Evolutionary conservation across 2,329 filamentous ascomycete species (phyloP), one percentile per base, ranked within the genome.

Genomic region (Colletotrichum eremochloae): DNA sequence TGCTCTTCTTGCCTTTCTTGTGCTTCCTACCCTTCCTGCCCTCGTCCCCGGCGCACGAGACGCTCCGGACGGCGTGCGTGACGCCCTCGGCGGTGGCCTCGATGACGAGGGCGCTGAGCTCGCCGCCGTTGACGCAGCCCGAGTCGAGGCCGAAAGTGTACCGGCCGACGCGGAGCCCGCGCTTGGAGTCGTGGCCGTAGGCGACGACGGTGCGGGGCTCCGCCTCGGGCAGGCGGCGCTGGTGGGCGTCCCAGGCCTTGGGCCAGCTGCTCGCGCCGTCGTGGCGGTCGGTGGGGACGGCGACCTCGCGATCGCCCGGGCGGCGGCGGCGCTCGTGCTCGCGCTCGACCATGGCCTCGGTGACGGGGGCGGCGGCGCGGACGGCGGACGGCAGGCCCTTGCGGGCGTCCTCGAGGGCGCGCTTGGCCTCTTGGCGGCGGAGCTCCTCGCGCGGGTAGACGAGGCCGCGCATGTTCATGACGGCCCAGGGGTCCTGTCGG

Each of bases 401-500:
- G 31, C 48, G 71, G 71, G 65, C 65, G 24, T 67, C 62, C 56
- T 70, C 71, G 38, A 75, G 66, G 38, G 70, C 67, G 66, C 69
- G 72, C 52, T 75, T 73, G 46, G 76, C 69, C 79, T 81, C 65
- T 76, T 81, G 74, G 77, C 85, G 74, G 84, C 81, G 81, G 38
- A 82, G 79, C 33, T 82, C 78, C 63, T 80, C 77, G 40, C 79
- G 79, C 8, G 91, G 83, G 75, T 85, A 86, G 75, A 93, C 86
- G 66, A 97, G 88, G 8, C 91, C 93, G 68, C 95, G 91, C 94
- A 99, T 97, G 79, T 94, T 96, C 95, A 98, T 98, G 52, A 93
- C 93, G 63, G 92, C 91, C 80, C 90, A 91, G 0, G 95, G 92
- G 80, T 98, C 87, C 76, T 92, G 96, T 63, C 88, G 84, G 57